phyloP scores from a whole-genome alignment of 257 asterid species.

The Solanum gracilifrons region DNA sequence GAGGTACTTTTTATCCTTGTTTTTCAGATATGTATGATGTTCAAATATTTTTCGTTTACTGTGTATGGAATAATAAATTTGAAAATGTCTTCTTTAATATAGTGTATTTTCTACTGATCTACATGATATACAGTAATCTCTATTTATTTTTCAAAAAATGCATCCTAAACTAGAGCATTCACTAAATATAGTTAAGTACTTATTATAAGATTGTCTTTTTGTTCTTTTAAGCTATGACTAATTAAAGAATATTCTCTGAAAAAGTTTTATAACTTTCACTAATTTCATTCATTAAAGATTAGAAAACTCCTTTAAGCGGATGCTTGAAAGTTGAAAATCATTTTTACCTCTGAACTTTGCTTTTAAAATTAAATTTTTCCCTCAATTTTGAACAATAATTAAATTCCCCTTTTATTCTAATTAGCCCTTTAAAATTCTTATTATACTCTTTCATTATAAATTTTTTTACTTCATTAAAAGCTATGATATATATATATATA shows the following conservation, averaged over 20 bases:
- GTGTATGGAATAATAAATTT: not conserved
- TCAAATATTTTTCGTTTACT: not conserved
- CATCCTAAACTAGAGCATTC: not conserved
- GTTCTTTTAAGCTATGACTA: not conserved
- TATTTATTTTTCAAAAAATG: not conserved
- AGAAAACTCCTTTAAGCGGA: not conserved
- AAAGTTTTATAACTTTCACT: not conserved
- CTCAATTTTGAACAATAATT: too few relatives aligned
- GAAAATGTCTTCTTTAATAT: not conserved
- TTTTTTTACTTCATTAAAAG: too few relatives aligned
- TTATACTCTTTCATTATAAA: too few relatives aligned
- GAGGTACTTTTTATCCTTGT: not conserved
- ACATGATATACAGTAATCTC: not conserved
- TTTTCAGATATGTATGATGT: not conserved
- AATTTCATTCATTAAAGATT: not conserved
- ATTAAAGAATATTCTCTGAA: not conserved
- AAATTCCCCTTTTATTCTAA: too few relatives aligned
- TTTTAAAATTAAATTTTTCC: too few relatives aligned
- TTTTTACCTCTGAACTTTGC: too few relatives aligned
- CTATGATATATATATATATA: too few relatives aligned
- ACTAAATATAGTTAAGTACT: not conserved
- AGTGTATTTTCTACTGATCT: not conserved
- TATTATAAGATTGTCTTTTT: not conserved
- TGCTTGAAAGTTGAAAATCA: too few relatives aligned
- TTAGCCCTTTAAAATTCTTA: too few relatives aligned